Conservation (phyloP, 108 stramenopile genomes). For the Ochromonas danica region DNA sequence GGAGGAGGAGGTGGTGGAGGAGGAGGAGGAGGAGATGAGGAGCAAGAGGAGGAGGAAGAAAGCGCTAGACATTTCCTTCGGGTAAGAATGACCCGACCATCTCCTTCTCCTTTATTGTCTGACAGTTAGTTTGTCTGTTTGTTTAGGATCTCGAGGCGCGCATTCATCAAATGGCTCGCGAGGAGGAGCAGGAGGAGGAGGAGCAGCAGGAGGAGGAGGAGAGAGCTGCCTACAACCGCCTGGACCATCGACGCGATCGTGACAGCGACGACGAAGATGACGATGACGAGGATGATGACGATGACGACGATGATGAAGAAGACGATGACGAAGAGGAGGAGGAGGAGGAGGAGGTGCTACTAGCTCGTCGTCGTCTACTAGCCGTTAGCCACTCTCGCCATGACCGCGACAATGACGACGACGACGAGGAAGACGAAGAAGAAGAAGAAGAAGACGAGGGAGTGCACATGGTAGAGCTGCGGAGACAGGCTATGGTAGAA, state of each 20-base stretch:
- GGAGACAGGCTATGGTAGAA: slow-evolving; percentile 48
- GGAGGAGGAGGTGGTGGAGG: no score
- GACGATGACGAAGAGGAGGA: neutral
- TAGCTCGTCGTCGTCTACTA: neutral
- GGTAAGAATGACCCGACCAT: no score
- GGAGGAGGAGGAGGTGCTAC: neutral
- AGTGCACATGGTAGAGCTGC: slow-evolving; percentile 30
- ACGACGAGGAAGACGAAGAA: neutral
- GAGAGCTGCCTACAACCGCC: no score
- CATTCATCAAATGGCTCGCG: no score
- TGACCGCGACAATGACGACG: neutral
- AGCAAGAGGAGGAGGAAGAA: no score
- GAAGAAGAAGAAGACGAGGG: neutral
- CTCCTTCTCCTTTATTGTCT: no score
- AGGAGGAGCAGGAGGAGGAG: no score
- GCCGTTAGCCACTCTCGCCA: neutral
- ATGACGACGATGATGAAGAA: neutral
- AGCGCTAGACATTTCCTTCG: no score
- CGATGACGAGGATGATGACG: neutral
- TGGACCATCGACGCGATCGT: neutral
- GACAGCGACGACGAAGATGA: slow-evolving; percentile 7
- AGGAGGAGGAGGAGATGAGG: no score
- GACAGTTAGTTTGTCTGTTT: no score
- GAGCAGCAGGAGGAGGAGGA: no score
- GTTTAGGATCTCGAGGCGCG: no score